phyloP scores from a whole-genome alignment of 306 rosid species.

The Boehmeria nivea region DNA sequence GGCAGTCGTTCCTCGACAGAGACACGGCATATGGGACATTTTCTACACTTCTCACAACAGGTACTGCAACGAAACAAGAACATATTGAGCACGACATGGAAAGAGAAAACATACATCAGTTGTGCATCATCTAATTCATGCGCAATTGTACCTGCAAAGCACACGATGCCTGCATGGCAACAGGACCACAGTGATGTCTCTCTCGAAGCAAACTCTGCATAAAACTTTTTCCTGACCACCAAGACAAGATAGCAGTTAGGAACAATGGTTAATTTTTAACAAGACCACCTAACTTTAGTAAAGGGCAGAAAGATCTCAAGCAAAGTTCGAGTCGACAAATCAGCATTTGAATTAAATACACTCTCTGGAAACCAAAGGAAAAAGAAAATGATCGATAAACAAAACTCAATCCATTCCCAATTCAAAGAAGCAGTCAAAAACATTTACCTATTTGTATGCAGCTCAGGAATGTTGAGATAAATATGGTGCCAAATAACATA shows the following conservation, averaged over 20 bases:
- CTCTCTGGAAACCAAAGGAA: neutral
- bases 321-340: neutral
- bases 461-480: no score
- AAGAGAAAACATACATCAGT: neutral
- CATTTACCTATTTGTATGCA: no score
- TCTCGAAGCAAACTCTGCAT: slow-evolving; percentile 89
- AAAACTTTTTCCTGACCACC: slow-evolving; percentile 79
- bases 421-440: no score
- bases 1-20: slow-evolving; percentile 63
- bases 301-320: neutral
- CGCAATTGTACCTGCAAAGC: slow-evolving; percentile 67
- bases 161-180: slow-evolving; percentile 92
- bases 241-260: slow-evolving; percentile 1
- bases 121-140: neutral
- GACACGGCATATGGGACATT: slow-evolving; percentile 85
- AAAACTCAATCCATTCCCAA: no score
- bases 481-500: no score
- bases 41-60: slow-evolving; percentile 82
- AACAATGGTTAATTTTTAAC: neutral
- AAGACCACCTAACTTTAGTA: neutral
- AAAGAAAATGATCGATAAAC: neutral
- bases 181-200: slow-evolving; percentile 79
- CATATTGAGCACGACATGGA: slow-evolving; percentile 14
- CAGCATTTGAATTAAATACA: neutral
- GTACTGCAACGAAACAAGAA: slow-evolving; percentile 43